phyloP scores from a whole-genome alignment of 1,284 basidiomycete species.

The Rhodotorula mucilaginosa region DNA sequence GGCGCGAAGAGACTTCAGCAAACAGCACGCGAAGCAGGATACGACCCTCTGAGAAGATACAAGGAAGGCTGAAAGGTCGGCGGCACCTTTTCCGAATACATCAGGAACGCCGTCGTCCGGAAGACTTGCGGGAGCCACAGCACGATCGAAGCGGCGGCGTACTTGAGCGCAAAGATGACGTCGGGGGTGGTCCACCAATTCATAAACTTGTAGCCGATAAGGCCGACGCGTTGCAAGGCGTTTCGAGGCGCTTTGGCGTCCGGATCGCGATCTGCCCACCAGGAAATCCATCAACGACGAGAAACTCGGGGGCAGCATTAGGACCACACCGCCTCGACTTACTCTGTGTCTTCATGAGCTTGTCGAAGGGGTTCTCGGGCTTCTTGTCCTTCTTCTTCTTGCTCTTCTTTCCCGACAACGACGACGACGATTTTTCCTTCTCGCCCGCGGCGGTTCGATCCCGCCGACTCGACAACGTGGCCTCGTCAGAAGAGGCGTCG shows the following conservation, averaged over 20 bases:
- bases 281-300: not conserved
- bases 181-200: conserved; percentile 55
- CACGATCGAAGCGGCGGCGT: conserved; percentile 58
- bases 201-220: conserved; percentile 50
- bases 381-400: not conserved
- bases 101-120: conserved; percentile 52
- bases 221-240: conserved; percentile 51
- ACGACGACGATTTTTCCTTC: not conserved
- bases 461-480: not conserved
- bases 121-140: conserved; percentile 61
- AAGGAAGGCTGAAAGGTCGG: not conserved
- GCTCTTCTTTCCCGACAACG: not conserved
- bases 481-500: not conserved
- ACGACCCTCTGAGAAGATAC: not conserved
- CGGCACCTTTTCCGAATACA: conserved; percentile 55
- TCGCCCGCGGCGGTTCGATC: not conserved
- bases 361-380: not conserved
- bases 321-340: not conserved
- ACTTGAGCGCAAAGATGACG: conserved; percentile 60
- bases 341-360: not conserved
- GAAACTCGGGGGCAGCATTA: not conserved
- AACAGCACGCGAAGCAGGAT: not conserved
- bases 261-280: conserved; percentile 53
- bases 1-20: not conserved
- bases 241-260: conserved; percentile 57